Percentiles rank a stretch among this genome's conserved stretches.
Conservation (phyloP, 108 stramenopile genomes). For the Pseudonitzschia pungens region DNA sequence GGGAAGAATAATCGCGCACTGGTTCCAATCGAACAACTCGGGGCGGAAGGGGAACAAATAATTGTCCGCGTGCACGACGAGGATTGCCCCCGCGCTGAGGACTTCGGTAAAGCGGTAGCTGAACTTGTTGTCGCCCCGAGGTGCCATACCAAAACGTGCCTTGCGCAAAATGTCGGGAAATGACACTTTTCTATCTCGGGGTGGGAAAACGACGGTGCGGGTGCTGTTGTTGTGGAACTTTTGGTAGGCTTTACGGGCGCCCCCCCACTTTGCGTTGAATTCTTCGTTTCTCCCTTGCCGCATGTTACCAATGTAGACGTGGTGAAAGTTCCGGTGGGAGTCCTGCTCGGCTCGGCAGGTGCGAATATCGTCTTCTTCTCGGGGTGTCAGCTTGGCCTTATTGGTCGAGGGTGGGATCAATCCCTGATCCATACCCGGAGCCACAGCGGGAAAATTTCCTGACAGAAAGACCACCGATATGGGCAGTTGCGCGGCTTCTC, state of each 20-base stretch:
- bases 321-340: neutral
- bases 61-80: constrained; percentile 37
- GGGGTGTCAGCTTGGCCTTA: neutral
- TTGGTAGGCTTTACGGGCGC: neutral
- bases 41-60: constrained; percentile 41
- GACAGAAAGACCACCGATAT: constrained; percentile 14
- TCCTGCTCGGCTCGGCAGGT: constrained; percentile 14
- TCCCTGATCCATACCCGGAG: constrained; percentile 16
- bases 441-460: neutral
- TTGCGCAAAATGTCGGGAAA: constrained; percentile 10
- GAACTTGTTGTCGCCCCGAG: constrained; percentile 52
- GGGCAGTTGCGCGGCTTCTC: neutral
- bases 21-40: constrained; percentile 36
- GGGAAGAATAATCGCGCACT: constrained; percentile 31
- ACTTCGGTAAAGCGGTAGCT: constrained; percentile 47
- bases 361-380: constrained; percentile 20
- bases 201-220: neutral
- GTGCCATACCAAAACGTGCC: constrained; percentile 29
- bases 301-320: neutral
- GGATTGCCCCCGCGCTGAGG: constrained; percentile 44
- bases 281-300: too few species aligned
- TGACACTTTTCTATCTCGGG: neutral
- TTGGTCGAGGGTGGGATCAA: constrained; percentile 29
- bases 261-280: neutral
- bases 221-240: constrained; percentile 1